Conservation (phyloP, 495 filamentous ascomycete species). For the Penicillium coffeae region DNA sequence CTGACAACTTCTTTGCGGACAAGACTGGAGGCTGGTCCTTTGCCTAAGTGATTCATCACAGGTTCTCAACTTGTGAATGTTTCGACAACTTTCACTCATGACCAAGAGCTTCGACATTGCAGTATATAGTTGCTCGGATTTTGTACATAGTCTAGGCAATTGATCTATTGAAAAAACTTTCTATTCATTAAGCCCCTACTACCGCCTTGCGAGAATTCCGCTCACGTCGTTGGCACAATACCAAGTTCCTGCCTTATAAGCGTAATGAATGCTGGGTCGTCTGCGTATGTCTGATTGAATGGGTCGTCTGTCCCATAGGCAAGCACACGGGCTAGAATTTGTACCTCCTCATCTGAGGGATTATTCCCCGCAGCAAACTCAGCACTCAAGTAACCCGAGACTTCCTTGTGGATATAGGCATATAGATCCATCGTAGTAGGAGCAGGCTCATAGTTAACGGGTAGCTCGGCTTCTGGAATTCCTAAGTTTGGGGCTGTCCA, state of each 20-base stretch:
- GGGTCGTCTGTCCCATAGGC: constrained; percentile 57
- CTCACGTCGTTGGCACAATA: not conserved
- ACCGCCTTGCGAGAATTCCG: not conserved
- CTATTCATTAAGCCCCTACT: not conserved
- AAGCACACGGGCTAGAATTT: constrained; percentile 46
- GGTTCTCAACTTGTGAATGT: too few species aligned
- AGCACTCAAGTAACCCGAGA: constrained; percentile 5
- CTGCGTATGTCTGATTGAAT: constrained; percentile 60
- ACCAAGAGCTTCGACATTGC: too few species aligned
- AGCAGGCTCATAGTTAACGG: not conserved
- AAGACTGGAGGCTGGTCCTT: constrained; percentile 36
- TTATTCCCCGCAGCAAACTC: constrained; percentile 1
- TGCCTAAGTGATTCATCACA: too few species aligned
- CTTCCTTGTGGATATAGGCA: not conserved
- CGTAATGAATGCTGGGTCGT: constrained; percentile 40
- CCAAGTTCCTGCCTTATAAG: not conserved
- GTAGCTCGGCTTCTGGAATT: not conserved
- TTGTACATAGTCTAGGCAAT: too few species aligned
- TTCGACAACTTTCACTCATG: too few species aligned
- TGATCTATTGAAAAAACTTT: too few species aligned
- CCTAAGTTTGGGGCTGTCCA: constrained; percentile 11
- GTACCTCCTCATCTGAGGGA: constrained; percentile 14
- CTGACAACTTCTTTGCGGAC: constrained; percentile 32
- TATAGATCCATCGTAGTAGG: not conserved
- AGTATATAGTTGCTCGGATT: too few species aligned